These are phyloP conservation scores for Alternaria sp. DNA, from an alignment of 2,329 filamentous ascomycete genomes.

Conservation along the genomic window DNA sequence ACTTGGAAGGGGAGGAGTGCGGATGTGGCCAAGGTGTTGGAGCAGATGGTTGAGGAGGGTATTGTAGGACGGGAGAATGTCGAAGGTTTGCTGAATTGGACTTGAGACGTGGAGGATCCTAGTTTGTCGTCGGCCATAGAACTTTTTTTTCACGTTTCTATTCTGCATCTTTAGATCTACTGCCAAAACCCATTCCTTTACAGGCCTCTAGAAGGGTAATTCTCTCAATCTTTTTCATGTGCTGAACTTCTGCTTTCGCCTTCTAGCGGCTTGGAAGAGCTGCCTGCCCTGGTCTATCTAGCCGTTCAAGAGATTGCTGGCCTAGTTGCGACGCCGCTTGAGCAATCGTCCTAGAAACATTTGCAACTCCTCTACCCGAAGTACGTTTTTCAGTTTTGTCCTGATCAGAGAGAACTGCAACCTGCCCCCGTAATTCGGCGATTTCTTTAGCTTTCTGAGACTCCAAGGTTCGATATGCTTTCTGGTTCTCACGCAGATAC, in stretches of 20 bases:
- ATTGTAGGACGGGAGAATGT: constrained; percentile 50
- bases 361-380: neutral
- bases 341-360: neutral
- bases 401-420: neutral
- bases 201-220: too few relatives aligned
- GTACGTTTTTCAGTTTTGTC: neutral
- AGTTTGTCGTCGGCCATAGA: too few relatives aligned
- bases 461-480: too few relatives aligned
- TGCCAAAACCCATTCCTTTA: too few relatives aligned
- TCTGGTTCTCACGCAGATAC: too few relatives aligned
- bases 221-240: too few relatives aligned
- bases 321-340: neutral
- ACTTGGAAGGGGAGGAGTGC: constrained; percentile 52
- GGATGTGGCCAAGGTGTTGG: constrained; percentile 56
- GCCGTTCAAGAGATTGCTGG: neutral
- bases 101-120: neutral
- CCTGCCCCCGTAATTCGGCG: neutral
- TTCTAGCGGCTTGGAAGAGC: too few relatives aligned
- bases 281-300: neutral
- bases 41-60: constrained; percentile 64
- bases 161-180: too few relatives aligned
- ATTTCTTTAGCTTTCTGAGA: too few relatives aligned
- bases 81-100: constrained; percentile 27
- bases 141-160: too few relatives aligned
- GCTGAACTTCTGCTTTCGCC: too few relatives aligned